Percentiles rank a stretch among this genome's conserved stretches.
These are phyloP conservation scores for Porogramme epimiltina DNA, from an alignment of 1,284 basidiomycete species.

Conservation along the genomic window DNA sequence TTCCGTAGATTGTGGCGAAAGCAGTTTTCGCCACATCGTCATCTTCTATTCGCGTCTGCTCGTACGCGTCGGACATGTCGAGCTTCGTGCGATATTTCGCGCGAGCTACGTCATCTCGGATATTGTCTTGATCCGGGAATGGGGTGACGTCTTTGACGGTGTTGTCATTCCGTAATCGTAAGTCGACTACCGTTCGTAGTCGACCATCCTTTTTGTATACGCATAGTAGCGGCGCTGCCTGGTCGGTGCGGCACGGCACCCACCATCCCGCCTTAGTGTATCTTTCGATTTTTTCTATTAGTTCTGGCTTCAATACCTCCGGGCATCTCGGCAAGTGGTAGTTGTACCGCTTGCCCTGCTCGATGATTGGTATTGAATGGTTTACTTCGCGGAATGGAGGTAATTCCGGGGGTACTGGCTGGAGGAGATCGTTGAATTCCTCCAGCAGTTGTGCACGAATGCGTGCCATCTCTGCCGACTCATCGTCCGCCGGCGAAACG, in stretches of 20 bases:
- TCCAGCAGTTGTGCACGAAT: conserved; percentile 6
- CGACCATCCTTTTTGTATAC: conserved; percentile 22
- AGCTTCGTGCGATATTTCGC: conserved; percentile 27
- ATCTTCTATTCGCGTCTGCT: conserved; percentile 23
- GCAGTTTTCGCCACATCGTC: conserved; percentile 24
- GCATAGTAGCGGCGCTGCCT: conserved; percentile 24
- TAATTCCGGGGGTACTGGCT: conserved; percentile 2
- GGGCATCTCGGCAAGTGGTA: conserved; percentile 27
- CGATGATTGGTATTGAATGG: conserved; percentile 27
- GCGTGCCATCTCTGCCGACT: too few species aligned
- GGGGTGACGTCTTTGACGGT: conserved; percentile 31
- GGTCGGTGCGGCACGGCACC: conserved; percentile 6
- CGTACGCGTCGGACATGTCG: conserved; percentile 31
- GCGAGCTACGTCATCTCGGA: conserved; percentile 26
- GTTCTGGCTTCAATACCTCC: background rate
- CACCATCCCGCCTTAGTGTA: conserved; percentile 28
- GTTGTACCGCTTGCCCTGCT: conserved; percentile 24
- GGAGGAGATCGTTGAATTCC: conserved; percentile 7
- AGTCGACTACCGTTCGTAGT: conserved; percentile 27
- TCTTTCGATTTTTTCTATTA: conserved; percentile 23
- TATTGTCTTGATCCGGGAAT: conserved; percentile 35
- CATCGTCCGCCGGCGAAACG: too few species aligned
- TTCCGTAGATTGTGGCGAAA: conserved; percentile 28
- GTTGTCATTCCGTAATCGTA: conserved; percentile 27
- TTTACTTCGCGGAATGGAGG: conserved; percentile 10